phyloP scores from a whole-genome alignment of 164 flowering plant genomes.

The Vitis rupestris region DNA sequence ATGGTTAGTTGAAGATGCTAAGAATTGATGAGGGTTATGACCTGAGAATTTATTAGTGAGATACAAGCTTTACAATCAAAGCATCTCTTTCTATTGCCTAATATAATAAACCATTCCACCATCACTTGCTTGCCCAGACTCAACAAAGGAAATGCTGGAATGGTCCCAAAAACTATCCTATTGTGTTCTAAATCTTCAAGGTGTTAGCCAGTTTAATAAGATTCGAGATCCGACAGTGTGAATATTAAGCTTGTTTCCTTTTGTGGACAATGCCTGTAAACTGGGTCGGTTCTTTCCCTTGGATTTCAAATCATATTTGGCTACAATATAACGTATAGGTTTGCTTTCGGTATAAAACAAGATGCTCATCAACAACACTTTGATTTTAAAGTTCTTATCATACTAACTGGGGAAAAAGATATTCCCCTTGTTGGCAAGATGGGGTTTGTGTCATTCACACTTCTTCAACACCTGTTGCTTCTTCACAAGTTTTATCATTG shows the following conservation, averaged over 20 bases:
- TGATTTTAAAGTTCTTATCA: too few relatives aligned
- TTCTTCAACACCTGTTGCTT: too few relatives aligned
- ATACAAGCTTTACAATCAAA: neutral
- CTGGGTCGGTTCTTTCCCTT: neutral
- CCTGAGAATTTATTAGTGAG: conserved; percentile 2
- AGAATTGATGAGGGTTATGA: conserved; percentile 1
- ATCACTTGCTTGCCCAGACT: too few relatives aligned
- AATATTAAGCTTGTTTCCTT: neutral
- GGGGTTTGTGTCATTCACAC: too few relatives aligned
- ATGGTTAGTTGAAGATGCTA: conserved; percentile 4
- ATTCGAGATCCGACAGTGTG: neutral
- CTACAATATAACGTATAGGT: too few relatives aligned
- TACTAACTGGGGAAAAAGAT: too few relatives aligned
- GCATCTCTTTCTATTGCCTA: neutral
- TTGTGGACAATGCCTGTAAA: neutral
- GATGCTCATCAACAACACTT: too few relatives aligned
- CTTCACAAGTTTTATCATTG: too few relatives aligned
- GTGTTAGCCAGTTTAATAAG: neutral
- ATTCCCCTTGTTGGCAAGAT: too few relatives aligned
- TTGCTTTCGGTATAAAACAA: too few relatives aligned
- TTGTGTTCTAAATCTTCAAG: conserved; percentile 1
- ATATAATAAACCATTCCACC: too few relatives aligned
- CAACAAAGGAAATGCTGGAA: neutral
- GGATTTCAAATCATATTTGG: too few relatives aligned
- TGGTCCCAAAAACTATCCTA: neutral